Base-by-base conservation (phyloP, 2,329 filamentous ascomycete genomes). In the Aspergillus fijiensis region DNA sequence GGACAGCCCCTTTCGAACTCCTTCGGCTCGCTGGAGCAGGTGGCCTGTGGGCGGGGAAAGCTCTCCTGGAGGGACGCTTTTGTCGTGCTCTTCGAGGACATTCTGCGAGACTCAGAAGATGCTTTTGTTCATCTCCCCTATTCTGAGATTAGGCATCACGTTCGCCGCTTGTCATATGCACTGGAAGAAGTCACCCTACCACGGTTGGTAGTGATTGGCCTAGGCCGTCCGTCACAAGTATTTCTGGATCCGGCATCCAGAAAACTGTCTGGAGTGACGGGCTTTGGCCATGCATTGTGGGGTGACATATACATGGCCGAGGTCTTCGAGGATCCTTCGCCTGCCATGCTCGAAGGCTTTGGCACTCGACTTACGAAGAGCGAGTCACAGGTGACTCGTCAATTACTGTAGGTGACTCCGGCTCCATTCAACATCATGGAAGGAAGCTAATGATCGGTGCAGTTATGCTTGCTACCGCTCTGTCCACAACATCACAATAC, bases 51-150 rank as follows among this genome's bases (percentile, higher is more conserved):
- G n/a, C 70, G 70, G 25, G 81, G 82, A 16, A 77, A 71, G 58
- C 67, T 64, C n/a, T 80, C 80, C 3, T 87, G 85, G 85, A 75
- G 77, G 56, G 78, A 82, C 58, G 81, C 80, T 12, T 87, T 86
- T 64, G 71, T 79, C 25, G 66, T 69, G 5, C 76, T 86, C 45
- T 73, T 86, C 21, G 84, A 86, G 67, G 74, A 78, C 11, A 72
- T 81, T 9, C 73, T 87, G 25, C 82, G 82, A 16, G 84, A 87
- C 65, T 82, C 80, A 16, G 85, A 87, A 67, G 84, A 87, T 60
- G 82, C 83, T 71, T 80, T 85, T 12, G 79, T 87, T 64, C 82
- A 80, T 59, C 68, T 86, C 6, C 84, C 84, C 0, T 86, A 86
- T 65, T 77, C 81, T 10, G 79, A 80, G 56, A 81, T 87, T 59